These are phyloP conservation scores for Botrytis cinerea DNA, from an alignment of 2,329 filamentous ascomycete species.

Conservation along the genomic window DNA sequence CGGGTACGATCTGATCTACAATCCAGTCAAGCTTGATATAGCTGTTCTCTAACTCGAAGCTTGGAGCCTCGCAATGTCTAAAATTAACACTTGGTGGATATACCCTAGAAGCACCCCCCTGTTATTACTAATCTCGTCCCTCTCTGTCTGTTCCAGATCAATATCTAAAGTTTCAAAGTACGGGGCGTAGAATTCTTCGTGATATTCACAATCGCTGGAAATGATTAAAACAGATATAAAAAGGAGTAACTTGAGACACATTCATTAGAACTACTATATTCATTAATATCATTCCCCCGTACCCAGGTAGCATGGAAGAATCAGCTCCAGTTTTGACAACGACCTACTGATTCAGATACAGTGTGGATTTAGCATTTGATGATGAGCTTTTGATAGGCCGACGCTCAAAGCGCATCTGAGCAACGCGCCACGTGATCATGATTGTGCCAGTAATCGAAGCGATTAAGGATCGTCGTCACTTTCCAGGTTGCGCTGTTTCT, in stretches of 20 bases:
- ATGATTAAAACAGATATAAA: background rate
- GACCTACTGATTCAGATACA: background rate
- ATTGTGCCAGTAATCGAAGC: conserved; percentile 17
- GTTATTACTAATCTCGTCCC: background rate
- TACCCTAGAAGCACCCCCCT: conserved; percentile 6
- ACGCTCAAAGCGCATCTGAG: conserved; percentile 7
- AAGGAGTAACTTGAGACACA: background rate
- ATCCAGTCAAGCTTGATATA: conserved; percentile 15
- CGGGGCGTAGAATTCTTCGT: background rate
- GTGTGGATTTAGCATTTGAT: background rate
- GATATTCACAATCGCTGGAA: background rate
- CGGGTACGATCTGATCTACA: background rate
- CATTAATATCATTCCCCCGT: background rate
- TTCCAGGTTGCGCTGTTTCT: conserved; percentile 22
- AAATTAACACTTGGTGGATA: conserved; percentile 18
- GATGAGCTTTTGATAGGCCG: background rate
- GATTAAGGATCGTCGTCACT: conserved; percentile 24
- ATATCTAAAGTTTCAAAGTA: conserved; percentile 15
- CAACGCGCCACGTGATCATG: conserved; percentile 20
- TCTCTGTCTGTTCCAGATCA: background rate
- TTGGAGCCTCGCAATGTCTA: conserved; percentile 16
- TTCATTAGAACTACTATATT: background rate
- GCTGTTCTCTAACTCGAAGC: conserved; percentile 23
- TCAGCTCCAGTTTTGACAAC: background rate
- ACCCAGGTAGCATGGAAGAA: background rate